Conservation (phyloP, 305 asterid genomes). For the Solanum hybrid region DNA sequence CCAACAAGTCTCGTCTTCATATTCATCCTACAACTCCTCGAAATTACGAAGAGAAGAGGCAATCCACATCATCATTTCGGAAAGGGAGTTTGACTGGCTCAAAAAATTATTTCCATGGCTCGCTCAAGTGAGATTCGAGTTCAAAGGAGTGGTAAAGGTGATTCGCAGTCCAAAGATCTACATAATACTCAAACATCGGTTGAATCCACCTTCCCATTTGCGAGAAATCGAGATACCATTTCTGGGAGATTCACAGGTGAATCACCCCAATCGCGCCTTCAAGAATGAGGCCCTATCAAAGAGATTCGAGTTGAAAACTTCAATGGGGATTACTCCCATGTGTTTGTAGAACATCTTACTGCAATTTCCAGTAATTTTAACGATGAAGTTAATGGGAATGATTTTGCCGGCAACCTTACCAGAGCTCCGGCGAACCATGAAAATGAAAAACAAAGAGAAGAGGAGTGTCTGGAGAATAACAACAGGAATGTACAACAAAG, state of each 20-base stretch:
- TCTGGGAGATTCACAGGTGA: background rate
- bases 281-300: background rate
- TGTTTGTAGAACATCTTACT: too few species aligned
- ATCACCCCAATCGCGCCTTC: background rate
- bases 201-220: background rate
- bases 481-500: too few species aligned
- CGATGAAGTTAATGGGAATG: too few species aligned
- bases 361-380: too few species aligned
- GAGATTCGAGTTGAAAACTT: background rate
- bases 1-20: background rate
- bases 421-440: too few species aligned
- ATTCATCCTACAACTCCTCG: background rate
- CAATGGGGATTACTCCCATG: background rate
- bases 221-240: background rate
- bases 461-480: too few species aligned
- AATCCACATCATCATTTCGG: too few species aligned
- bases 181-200: background rate
- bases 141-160: background rate
- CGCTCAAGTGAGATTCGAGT: background rate
- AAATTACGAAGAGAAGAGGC: background rate
- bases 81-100: too few species aligned
- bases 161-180: background rate
- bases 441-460: too few species aligned
- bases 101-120: too few species aligned
- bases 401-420: too few species aligned